Percentiles rank a stretch among this genome's conserved stretches.
Conservation (phyloP, 192 early-diverging fungal species). For the Entophlyctis luteolus region DNA sequence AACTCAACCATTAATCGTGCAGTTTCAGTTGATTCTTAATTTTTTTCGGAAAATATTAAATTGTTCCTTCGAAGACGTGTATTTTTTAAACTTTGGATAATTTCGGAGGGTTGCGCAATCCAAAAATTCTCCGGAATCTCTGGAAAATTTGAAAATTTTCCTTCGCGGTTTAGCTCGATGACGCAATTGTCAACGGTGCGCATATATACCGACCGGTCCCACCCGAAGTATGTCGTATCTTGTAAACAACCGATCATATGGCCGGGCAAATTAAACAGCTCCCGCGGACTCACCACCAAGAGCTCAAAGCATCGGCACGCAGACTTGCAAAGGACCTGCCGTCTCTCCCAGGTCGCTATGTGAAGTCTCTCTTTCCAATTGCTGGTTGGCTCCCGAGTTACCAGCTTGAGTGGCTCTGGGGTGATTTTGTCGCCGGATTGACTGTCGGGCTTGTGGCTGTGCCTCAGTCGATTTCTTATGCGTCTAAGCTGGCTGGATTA, state of each 20-base stretch:
- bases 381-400: constrained; percentile 50
- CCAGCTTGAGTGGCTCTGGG: constrained; percentile 63
- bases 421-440: constrained; percentile 67
- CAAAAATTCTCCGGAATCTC: too few species aligned
- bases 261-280: too few species aligned
- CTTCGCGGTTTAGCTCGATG: too few species aligned
- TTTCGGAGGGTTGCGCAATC: too few species aligned
- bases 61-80: too few species aligned
- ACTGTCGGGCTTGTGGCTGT: constrained; percentile 72
- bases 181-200: too few species aligned
- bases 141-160: too few species aligned
- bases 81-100: too few species aligned
- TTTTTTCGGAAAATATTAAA: not conserved
- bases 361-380: constrained; percentile 45
- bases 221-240: too few species aligned
- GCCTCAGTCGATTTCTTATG: constrained; percentile 67
- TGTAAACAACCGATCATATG: too few species aligned
- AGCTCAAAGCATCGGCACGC: not conserved
- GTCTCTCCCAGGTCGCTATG: not conserved
- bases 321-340: not conserved
- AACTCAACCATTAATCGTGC: not conserved
- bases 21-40: not conserved
- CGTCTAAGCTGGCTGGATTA: constrained; percentile 64
- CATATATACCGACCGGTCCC: too few species aligned
- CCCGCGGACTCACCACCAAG: not conserved